Base-by-base conservation (phyloP, 169 alveolate species). In the Cryptosporidium bovis region DNA sequence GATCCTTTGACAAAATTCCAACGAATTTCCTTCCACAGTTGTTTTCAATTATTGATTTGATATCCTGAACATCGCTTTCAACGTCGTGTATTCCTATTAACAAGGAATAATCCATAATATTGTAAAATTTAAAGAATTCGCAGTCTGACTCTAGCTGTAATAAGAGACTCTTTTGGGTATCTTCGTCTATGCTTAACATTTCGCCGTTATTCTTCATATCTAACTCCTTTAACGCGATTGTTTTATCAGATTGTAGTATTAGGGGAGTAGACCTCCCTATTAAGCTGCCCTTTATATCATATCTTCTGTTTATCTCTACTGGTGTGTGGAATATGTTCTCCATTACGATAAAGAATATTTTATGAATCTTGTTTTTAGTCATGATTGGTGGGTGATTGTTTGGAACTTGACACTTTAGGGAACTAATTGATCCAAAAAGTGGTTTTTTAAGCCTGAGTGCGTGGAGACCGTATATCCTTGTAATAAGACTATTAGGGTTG, bases 311-410 rank as follows among this genome's bases (percentile, higher is more conserved):
- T 12, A 96, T 92, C 50, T 95, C 96, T 33, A 95, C 97, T 0
- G 96, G 93, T 24, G 99, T 96, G 77, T 96, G 95, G 87, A 98
- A 97, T 56, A 98, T 95, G 92, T 98, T 98, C 62, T 94, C 95
- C 99, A 98, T 98, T 33, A 97, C 97, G n/a, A 97, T 95, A 83
- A 98, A 97, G 92, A 96, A 97, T 51, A 95, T 89, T 82, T 95
- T 94, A 58, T 56, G 91, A 77, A 87, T 93, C 64, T 90, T 85
- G 68, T 71, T 90, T 64, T 66, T 27, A 2, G 71, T 60, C 13
- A 77, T n/a, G 16, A 77, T 60, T 10, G 71, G 33, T 16, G 65
- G 27, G 65, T 60, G 15, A 27, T 60, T 62, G 13, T 40, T 60
- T 13, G 64, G 56, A 15, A 77, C 46, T 48, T 56, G 69, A 6